phyloP scores from a whole-genome alignment of 345 rosid species.

The Dimocarpus longan region DNA sequence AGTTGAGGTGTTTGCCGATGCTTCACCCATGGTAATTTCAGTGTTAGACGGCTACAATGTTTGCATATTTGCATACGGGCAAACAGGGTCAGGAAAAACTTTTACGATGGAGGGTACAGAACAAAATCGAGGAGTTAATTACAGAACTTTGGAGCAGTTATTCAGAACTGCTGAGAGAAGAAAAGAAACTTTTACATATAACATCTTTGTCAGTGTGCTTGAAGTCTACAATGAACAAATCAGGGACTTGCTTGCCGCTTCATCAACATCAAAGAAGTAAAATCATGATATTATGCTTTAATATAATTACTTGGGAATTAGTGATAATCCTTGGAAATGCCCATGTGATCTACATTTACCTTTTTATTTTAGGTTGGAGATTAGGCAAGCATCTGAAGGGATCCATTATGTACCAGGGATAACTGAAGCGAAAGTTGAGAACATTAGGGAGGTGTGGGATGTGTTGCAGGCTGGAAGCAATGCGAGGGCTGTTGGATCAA shows the following conservation, averaged over 20 bases:
- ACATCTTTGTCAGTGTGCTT: constrained; percentile 49
- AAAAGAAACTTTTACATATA: constrained; percentile 36
- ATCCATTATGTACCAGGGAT: constrained; percentile 49
- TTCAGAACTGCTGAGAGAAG: constrained; percentile 42
- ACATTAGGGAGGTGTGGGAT: constrained; percentile 44
- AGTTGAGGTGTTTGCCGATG: constrained; percentile 52
- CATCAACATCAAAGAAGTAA: constrained; percentile 47
- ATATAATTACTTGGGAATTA: constrained; percentile 3
- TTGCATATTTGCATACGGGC: constrained; percentile 60
- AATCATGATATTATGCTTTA: constrained; percentile 17
- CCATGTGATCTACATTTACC: background rate
- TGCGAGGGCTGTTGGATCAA: constrained; percentile 58
- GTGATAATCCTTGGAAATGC: background rate
- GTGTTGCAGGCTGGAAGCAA: constrained; percentile 49
- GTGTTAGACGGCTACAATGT: constrained; percentile 61
- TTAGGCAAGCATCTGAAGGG: constrained; percentile 51
- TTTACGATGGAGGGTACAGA: constrained; percentile 59
- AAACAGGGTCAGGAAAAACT: constrained; percentile 61
- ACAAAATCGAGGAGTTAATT: constrained; percentile 51
- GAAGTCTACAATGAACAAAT: constrained; percentile 60
- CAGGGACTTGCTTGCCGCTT: constrained; percentile 50
- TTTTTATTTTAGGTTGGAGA: constrained; percentile 38
- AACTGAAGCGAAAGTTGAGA: constrained; percentile 47
- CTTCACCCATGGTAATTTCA: constrained; percentile 47
- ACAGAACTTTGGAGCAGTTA: constrained; percentile 50